Evolutionary conservation across 2,329 filamentous ascomycete genomes (phyloP), one percentile per base, ranked within the genome.

Genomic region (Clonostachys solani): DNA sequence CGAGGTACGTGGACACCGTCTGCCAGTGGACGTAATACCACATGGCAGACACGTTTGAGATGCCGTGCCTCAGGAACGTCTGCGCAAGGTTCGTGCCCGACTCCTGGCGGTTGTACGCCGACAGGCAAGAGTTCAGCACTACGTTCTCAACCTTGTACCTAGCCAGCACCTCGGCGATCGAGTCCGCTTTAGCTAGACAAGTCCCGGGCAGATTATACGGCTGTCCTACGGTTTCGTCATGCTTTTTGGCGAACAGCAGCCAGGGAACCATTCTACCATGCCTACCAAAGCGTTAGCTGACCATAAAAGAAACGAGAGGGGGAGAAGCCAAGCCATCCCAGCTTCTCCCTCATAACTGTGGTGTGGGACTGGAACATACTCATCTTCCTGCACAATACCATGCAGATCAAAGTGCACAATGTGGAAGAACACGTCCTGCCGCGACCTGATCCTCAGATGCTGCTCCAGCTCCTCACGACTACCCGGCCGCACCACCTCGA

Each of bases 21-120:
- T 56, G 52, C 55, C 53, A 60, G 49, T 60, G 56, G 29, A 61
- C 59, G 38, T 54, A 60, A 50, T 53, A 60, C 59, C 59, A 61
- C 58, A 61, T 60, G 51, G 58, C 58, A 17, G 57, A 60, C 23
- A 61, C 55, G 37, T 59, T 56, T 4, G 51, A 53, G 9, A 60
- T 51, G 40, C 59, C 59, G 33, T 54, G 52, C 43, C 48, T 48
- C n/a, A 61, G 47, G n/a, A 61, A 56, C 33, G 57, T 54, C 50
- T 60, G 57, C n/a, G 58, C 52, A 35, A 61, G 49, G 45, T 60
- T 61, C 3, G 56, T 57, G 13, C 48, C 44, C 33, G 56, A 49
- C 13, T 52, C 49, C 16, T 53, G 45, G 16, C 49, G 52, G 49
- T 60, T 61, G 48, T 61, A 61, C 15, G 58, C 59, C 9, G 59